These are phyloP conservation scores for Takakia lepidozioides DNA, from an alignment of 225 moss, liverwort and hornwort genomes.

Conservation along the genomic window DNA sequence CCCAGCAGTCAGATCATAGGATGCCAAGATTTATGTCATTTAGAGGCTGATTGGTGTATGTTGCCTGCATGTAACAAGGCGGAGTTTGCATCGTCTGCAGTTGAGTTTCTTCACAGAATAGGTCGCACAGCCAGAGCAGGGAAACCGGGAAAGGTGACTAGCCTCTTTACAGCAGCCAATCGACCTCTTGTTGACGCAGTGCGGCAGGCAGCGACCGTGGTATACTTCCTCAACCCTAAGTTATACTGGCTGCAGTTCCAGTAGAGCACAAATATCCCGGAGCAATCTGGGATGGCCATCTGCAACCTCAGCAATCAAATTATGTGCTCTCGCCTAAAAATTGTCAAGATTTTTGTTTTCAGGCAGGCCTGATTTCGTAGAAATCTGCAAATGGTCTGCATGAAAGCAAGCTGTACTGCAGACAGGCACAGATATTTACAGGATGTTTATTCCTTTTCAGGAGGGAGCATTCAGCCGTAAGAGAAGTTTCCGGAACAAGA, in stretches of 20 bases:
- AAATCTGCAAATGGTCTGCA: neutral
- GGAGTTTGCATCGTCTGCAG: constrained; percentile 90
- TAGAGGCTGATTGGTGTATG: no score
- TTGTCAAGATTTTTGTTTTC: neutral
- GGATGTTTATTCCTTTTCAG: neutral
- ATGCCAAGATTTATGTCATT: no score
- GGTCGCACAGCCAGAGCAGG: constrained; percentile 98
- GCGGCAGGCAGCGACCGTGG: constrained; percentile 69
- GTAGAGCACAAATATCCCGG: no score
- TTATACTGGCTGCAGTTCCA: neutral
- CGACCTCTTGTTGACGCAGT: constrained; percentile 77
- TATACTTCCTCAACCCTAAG: constrained; percentile 2
- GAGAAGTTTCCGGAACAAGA: constrained; percentile 52
- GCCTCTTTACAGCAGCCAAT: constrained; percentile 64
- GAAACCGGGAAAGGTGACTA: constrained; percentile 75
- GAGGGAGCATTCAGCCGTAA: constrained; percentile 55
- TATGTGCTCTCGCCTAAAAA: neutral
- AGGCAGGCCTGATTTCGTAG: no score
- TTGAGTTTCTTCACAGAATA: constrained; percentile 94
- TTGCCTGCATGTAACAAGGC: constrained; percentile 46
- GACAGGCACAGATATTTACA: no score
- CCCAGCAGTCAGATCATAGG: no score
- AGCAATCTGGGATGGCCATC: no score
- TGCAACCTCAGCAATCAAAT: no score
- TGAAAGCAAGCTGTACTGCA: neutral